Percentiles rank a stretch among this genome's conserved stretches.
phyloP scores from a whole-genome alignment of 2,329 filamentous ascomycete species.

The Verticillium dahliae region DNA sequence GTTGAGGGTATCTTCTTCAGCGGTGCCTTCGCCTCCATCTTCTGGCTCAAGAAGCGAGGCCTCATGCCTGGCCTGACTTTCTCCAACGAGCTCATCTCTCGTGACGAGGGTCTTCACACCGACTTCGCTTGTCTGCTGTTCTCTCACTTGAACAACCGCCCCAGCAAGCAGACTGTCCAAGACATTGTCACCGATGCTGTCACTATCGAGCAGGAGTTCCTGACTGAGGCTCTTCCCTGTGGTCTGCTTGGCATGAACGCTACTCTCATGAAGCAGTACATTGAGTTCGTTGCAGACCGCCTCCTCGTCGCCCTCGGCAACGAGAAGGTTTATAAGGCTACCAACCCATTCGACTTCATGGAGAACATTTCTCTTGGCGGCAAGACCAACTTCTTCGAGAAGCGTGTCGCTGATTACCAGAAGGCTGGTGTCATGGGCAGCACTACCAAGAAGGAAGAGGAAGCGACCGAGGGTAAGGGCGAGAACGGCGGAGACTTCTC shows the following conservation, averaged over 20 bases:
- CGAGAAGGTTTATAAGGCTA: slow-evolving; percentile 83
- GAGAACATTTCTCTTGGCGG: slow-evolving; percentile 98
- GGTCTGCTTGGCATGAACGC: slow-evolving; percentile 97
- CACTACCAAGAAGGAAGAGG: slow-evolving; percentile 65
- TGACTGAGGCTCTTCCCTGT: slow-evolving; percentile 90
- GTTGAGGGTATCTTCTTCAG: slow-evolving; percentile 99
- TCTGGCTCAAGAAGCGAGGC: slow-evolving; percentile 99
- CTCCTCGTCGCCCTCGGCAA: slow-evolving; percentile 90
- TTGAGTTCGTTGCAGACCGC: slow-evolving; percentile 97
- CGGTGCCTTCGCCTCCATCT: slow-evolving; percentile 96
- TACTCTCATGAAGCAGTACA: slow-evolving; percentile 98
- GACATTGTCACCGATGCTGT: slow-evolving; percentile 94
- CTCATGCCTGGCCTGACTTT: slow-evolving; percentile 98
- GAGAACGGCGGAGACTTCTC: slow-evolving; percentile 72
- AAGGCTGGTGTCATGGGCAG: slow-evolving; percentile 98
- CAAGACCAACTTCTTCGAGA: slow-evolving; percentile 99
- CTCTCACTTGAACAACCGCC: slow-evolving; percentile 93
- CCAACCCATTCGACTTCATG: slow-evolving; percentile 99
- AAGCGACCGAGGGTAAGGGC: slow-evolving; percentile 40
- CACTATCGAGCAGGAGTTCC: slow-evolving; percentile 91
- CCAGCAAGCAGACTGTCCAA: slow-evolving; percentile 71
- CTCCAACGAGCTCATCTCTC: slow-evolving; percentile 99
- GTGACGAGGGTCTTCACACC: slow-evolving; percentile 98
- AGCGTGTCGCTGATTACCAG: slow-evolving; percentile 98
- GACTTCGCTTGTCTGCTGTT: slow-evolving; percentile 97